Evolutionary conservation across 139 green algal genomes (phyloP).

Genomic region (Parachlorella kessleri): DNA sequence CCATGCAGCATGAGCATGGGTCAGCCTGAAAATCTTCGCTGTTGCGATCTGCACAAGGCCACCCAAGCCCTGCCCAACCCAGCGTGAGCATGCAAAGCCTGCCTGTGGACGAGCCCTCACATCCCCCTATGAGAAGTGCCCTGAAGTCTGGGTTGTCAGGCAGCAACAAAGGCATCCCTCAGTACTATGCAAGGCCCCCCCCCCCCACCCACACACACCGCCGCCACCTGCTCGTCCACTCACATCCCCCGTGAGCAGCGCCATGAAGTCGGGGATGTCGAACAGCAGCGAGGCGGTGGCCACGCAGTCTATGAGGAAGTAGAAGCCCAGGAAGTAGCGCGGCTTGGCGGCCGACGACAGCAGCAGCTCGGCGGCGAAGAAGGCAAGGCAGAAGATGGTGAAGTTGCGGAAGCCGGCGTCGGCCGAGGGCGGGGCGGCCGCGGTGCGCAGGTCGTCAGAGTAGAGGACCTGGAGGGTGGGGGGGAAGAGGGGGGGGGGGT

Average conservation of each 20-base stretch:
- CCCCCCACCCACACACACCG: too few relatives aligned
- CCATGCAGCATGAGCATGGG: too few relatives aligned
- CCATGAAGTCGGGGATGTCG: conserved; percentile 67
- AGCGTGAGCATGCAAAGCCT: too few relatives aligned
- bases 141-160: too few relatives aligned
- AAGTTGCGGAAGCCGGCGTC: conserved; percentile 27
- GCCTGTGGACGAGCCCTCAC: too few relatives aligned
- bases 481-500: neutral
- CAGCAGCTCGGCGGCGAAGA: conserved; percentile 70
- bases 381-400: conserved; percentile 38
- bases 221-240: too few relatives aligned
- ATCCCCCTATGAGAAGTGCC: too few relatives aligned
- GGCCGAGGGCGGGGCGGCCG: conserved; percentile 4
- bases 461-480: conserved; percentile 32
- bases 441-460: conserved; percentile 20
- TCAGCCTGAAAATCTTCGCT: too few relatives aligned
- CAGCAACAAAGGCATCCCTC: too few relatives aligned
- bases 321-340: conserved; percentile 81
- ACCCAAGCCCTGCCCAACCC: too few relatives aligned
- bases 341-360: conserved; percentile 32
- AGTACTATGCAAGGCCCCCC: too few relatives aligned
- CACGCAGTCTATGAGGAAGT: conserved; percentile 90
- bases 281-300: conserved; percentile 73
- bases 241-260: neutral
- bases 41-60: too few relatives aligned